Evolutionary conservation across 345 rosid genomes (phyloP), one percentile per base, ranked within the genome.

Genomic region (Arabidopsis suecica): DNA sequence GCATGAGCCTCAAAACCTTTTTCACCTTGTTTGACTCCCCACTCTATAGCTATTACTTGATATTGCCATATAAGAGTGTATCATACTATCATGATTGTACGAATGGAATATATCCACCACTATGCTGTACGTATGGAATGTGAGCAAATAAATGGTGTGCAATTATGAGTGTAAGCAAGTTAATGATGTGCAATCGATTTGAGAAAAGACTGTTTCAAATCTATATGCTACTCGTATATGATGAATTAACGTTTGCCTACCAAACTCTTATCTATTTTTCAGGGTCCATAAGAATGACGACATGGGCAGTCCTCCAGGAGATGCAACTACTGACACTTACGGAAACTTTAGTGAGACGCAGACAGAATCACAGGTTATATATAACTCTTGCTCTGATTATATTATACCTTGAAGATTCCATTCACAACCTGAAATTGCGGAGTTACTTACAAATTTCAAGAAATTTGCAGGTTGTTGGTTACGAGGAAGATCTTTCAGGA

Each of bases 401-500:
- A 20, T 57, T 25, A 12, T 50, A 63, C n/a, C 44, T 42, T 54
- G 44, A 25, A 32, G 61, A 40, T 62, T 64, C 32, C 37, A 33
- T 63, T 22, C 51, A 75, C 61, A 14, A 2, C 32, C 20, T 25
- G 51, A 37, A 23, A 14, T 28, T 28, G 32, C 4, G 32, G 32
- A 28, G 32, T 28, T 28, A 28, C 32, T 28, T 28, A 28, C 4
- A 28, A 3, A 28, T 68, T 40, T 40, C 28, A 50, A 48, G 14
- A 28, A 36, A 36, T 7, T 71, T 77, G 82, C 84, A 95, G 99
- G 97, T 90, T 59, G 91, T 95, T 80, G 81, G 85, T 32, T 95
- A 95, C 41, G 99, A 95, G 84, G 99, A 95, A 73, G 99, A 95
- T 83, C 82, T 90, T 74, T 88, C 96, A 1, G 99, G 99, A 42